These are phyloP conservation scores for Ustilago cynodontis DNA, from an alignment of 1,284 basidiomycete species.

Conservation along the genomic window DNA sequence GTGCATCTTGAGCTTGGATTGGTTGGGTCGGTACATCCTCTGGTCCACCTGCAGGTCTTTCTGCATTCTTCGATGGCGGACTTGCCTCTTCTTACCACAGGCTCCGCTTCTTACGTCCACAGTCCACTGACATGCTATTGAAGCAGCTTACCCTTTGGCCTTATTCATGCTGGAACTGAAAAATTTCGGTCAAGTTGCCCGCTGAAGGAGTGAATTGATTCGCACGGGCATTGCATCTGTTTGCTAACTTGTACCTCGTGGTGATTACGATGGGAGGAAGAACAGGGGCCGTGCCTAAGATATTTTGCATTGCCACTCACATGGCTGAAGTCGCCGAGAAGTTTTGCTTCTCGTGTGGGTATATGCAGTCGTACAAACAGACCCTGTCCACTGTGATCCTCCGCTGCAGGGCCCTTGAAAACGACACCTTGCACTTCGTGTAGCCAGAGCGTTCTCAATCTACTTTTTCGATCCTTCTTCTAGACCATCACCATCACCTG, in stretches of 20 bases:
- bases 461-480: background rate
- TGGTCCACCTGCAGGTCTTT: background rate
- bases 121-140: no score
- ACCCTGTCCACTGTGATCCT: background rate
- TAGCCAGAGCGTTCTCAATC: background rate
- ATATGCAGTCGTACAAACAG: background rate
- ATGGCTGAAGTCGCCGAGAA: background rate
- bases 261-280: no score
- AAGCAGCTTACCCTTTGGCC: background rate
- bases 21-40: background rate
- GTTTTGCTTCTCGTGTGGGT: background rate
- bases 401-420: background rate
- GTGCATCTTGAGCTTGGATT: background rate
- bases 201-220: no score
- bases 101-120: background rate
- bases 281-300: background rate
- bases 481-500: conserved; percentile 2
- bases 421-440: background rate
- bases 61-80: background rate
- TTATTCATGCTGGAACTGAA: no score
- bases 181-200: background rate
- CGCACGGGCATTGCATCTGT: conserved; percentile 9
- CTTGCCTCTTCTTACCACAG: no score
- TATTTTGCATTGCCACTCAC: background rate
- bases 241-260: conserved; percentile 7